Evolutionary conservation across 2,329 filamentous ascomycete species (phyloP).

Genomic region (Penicillium sp.): DNA sequence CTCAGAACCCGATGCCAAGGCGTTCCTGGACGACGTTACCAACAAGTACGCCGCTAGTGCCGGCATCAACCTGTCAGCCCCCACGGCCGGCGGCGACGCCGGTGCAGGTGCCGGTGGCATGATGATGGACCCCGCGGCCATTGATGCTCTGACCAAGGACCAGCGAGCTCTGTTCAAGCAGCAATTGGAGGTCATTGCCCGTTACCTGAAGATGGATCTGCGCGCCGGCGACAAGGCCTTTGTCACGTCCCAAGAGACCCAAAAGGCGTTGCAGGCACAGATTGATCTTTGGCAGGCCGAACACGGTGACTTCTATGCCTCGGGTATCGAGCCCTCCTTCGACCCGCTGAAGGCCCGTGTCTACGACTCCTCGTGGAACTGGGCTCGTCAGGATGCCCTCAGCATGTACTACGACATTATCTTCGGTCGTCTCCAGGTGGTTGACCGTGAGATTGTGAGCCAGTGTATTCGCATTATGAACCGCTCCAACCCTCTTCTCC

Average conservation of each 20-base stretch:
- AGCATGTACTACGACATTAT: conserved; percentile 99
- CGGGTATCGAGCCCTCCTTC: conserved; percentile 91
- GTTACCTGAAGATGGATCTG: conserved; percentile 95
- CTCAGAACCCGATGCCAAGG: conserved; percentile 85
- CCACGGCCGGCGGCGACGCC: conserved; percentile 64
- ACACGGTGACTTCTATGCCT: conserved; percentile 92
- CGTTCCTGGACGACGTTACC: conserved; percentile 78
- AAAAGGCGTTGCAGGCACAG: conserved; percentile 83
- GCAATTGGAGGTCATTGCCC: conserved; percentile 87
- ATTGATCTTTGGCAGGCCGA: conserved; percentile 92
- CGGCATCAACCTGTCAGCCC: conserved; percentile 76
- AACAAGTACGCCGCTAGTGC: conserved; percentile 83
- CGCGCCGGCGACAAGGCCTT: conserved; percentile 94
- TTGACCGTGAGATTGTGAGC: conserved; percentile 97
- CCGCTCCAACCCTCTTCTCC: conserved; percentile 86
- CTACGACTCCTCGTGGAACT: conserved; percentile 99
- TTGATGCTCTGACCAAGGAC: conserved; percentile 95
- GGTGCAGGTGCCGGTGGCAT: conserved; percentile 72
- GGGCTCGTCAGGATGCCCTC: conserved; percentile 93
- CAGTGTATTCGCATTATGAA: conserved; percentile 99
- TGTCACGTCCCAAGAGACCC: conserved; percentile 75
- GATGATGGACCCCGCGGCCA: conserved; percentile 99
- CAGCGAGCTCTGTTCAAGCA: conserved; percentile 96
- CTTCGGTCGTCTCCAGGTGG: conserved; percentile 84
- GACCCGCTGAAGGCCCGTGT: conserved; percentile 88